Percentiles rank a stretch among this genome's conserved stretches.
Conservation (phyloP, 768 basidiomycete species). For the Boletus vermiculosoides region DNA sequence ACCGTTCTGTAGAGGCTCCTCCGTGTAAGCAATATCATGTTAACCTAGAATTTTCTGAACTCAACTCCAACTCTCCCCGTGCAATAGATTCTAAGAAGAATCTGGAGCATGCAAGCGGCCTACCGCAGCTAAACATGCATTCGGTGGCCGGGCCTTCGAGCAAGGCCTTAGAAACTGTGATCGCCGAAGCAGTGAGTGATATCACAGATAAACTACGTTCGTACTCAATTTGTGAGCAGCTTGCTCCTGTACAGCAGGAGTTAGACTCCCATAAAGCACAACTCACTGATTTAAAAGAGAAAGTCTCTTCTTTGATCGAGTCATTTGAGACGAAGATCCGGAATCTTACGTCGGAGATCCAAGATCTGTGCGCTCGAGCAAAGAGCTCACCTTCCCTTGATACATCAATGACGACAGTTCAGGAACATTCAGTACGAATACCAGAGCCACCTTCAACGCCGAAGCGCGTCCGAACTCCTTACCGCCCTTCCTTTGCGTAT, state of each 20-base stretch:
- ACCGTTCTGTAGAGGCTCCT: conserved; percentile 8
- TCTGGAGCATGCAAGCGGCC: conserved; percentile 1
- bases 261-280: conserved; percentile 47
- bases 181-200: conserved; percentile 33
- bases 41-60: neutral
- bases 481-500: conserved; percentile 25
- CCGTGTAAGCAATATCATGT: conserved; percentile 15
- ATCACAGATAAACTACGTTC: neutral
- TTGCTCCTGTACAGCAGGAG: conserved; percentile 53
- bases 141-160: conserved; percentile 2
- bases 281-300: conserved; percentile 35
- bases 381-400: conserved; percentile 11
- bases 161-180: conserved; percentile 16
- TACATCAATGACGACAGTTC: conserved; percentile 6
- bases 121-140: conserved; percentile 5
- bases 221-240: conserved; percentile 31
- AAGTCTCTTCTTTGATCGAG: conserved; percentile 28
- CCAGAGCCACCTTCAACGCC: conserved; percentile 35
- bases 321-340: conserved; percentile 40
- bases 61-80: neutral
- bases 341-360: conserved; percentile 36
- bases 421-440: conserved; percentile 21
- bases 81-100: conserved; percentile 8
- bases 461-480: conserved; percentile 35
- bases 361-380: conserved; percentile 26